These are phyloP conservation scores for Poa pratensis DNA, from an alignment of 176 grass and related monocot genomes.

Conservation along the genomic window DNA sequence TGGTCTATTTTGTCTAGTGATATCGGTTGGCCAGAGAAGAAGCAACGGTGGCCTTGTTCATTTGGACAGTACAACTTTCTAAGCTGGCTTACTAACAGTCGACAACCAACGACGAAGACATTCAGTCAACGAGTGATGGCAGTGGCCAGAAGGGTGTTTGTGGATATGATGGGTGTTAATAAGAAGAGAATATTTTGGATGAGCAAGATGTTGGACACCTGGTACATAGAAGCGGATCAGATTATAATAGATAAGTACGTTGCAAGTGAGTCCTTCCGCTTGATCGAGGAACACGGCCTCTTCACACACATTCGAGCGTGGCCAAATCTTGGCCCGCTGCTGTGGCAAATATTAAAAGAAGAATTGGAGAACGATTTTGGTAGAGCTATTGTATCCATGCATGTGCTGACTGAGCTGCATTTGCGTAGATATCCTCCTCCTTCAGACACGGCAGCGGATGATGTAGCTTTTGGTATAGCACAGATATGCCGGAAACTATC, in stretches of 20 bases:
- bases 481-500: not conserved
- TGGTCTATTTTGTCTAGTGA: slow-evolving; percentile 13
- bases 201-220: not conserved
- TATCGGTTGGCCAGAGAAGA: slow-evolving; percentile 5
- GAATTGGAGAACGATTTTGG: not conserved
- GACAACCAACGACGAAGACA: not conserved
- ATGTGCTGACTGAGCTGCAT: not conserved
- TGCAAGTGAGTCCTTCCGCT: not conserved
- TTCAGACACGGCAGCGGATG: not conserved
- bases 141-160: not conserved
- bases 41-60: not conserved
- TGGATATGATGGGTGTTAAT: not conserved
- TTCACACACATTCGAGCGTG: too few species aligned
- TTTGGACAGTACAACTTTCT: not conserved
- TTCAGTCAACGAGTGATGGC: not conserved
- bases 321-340: too few species aligned
- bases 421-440: not conserved
- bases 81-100: not conserved
- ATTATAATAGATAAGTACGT: not conserved
- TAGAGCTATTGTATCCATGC: not conserved
- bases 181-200: not conserved
- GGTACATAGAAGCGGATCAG: not conserved
- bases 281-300: too few species aligned
- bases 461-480: not conserved
- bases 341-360: too few species aligned